Percentiles rank a stretch among this genome's conserved stretches.
Conservation (phyloP, 73 alveolate species). For the Breviolum minutum region DNA sequence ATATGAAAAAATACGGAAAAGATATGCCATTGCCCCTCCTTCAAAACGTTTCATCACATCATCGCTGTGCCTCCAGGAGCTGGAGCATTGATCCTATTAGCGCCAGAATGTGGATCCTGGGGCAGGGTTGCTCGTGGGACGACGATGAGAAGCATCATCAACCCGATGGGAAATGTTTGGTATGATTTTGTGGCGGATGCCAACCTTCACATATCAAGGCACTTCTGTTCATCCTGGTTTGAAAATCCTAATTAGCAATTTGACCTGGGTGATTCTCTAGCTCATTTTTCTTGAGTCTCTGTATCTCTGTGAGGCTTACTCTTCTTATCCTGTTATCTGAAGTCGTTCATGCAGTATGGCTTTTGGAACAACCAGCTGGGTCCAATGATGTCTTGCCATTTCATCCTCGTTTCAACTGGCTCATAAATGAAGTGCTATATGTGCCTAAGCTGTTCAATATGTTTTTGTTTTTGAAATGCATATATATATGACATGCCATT, state of each 20-base stretch:
- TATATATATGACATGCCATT: background rate
- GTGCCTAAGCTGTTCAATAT: background rate
- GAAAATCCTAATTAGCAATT: too few species aligned
- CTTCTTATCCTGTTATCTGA: background rate
- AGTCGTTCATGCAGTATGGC: background rate
- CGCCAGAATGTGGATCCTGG: constrained; percentile 8
- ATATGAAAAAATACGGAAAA: too few species aligned
- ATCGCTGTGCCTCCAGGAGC: background rate
- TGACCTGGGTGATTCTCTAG: too few species aligned
- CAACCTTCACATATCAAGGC: constrained; percentile 19
- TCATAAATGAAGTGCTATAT: background rate
- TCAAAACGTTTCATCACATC: too few species aligned
- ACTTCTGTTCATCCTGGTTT: too few species aligned
- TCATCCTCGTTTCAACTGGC: constrained; percentile 2
- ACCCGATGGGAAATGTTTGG: background rate
- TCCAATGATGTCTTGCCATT: background rate
- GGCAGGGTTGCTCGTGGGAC: background rate
- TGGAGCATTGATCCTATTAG: background rate
- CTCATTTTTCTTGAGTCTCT: too few species aligned
- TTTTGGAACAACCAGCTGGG: constrained; percentile 20
- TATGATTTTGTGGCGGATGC: background rate
- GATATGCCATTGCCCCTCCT: too few species aligned
- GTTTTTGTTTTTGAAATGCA: background rate
- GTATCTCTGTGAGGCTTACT: background rate
- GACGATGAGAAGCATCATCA: background rate